Evolutionary conservation across 225 moss, liverwort and hornwort genomes (phyloP).

Genomic region (Physcomitrellopsis africana): DNA sequence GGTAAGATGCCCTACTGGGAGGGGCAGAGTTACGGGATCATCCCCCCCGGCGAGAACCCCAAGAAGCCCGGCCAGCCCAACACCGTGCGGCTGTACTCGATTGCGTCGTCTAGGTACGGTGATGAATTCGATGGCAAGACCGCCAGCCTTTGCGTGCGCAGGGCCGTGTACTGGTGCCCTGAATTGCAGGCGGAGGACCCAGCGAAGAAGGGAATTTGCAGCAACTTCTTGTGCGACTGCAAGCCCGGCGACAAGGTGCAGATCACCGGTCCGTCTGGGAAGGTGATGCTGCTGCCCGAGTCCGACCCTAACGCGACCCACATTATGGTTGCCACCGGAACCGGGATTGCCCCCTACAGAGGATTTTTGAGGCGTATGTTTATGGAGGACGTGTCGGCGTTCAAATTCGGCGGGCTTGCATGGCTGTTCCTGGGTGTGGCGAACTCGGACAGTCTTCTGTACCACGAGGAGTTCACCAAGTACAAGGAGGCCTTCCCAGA

Average conservation of each 20-base stretch:
- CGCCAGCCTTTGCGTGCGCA: slow-evolving; percentile 63
- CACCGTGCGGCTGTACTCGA: slow-evolving; percentile 61
- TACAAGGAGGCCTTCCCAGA: slow-evolving; percentile 40
- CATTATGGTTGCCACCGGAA: too few relatives aligned
- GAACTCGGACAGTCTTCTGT: slow-evolving; percentile 60
- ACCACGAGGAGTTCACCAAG: slow-evolving; percentile 46
- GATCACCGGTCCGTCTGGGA: slow-evolving; percentile 66
- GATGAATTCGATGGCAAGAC: slow-evolving; percentile 68
- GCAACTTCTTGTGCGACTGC: slow-evolving; percentile 66
- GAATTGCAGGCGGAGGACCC: slow-evolving; percentile 64
- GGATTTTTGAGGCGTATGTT: slow-evolving; percentile 67
- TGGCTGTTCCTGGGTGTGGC: slow-evolving; percentile 76
- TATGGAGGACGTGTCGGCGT: slow-evolving; percentile 56
- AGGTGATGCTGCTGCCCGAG: slow-evolving; percentile 62
- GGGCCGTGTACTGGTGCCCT: slow-evolving; percentile 64
- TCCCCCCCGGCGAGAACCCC: slow-evolving; percentile 65
- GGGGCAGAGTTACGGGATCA: slow-evolving; percentile 73
- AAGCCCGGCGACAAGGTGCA: slow-evolving; percentile 60
- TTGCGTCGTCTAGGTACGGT: slow-evolving; percentile 71
- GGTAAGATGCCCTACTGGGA: slow-evolving; percentile 56
- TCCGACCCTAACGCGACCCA: slow-evolving; percentile 46
- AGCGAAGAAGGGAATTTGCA: slow-evolving; percentile 65
- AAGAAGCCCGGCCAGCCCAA: slow-evolving; percentile 68
- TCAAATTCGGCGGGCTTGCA: slow-evolving; percentile 62
- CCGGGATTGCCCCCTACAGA: slow-evolving; percentile 52